Conservation (phyloP, 192 early-diverging fungal species). For the Cetraspora pellucida region DNA sequence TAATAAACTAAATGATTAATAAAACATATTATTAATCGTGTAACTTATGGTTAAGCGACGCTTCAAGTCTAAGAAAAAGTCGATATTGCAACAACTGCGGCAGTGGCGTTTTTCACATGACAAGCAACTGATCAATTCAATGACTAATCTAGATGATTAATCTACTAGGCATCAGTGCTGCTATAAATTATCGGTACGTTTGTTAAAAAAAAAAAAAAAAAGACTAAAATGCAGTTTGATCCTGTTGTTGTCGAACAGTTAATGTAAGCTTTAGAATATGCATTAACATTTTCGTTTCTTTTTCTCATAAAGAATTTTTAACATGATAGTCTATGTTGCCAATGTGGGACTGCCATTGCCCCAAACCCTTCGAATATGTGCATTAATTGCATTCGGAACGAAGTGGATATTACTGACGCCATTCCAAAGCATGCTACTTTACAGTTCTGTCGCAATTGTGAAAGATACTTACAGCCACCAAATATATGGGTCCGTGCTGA, state of each 20-base stretch:
- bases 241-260: constrained; percentile 56
- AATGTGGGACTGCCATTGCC: constrained; percentile 90
- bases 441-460: constrained; percentile 96
- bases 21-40: too few species aligned
- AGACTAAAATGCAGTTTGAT: not conserved
- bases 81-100: too few species aligned
- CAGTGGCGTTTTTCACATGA: too few species aligned
- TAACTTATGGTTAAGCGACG: too few species aligned
- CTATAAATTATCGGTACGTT: too few species aligned
- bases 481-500: constrained; percentile 85
- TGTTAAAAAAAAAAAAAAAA: too few species aligned
- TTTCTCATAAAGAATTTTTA: not conserved
- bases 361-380: constrained; percentile 99
- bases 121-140: too few species aligned
- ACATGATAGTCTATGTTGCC: constrained; percentile 72
- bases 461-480: constrained; percentile 96
- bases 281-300: not conserved
- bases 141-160: too few species aligned
- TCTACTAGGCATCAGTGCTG: too few species aligned
- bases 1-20: too few species aligned
- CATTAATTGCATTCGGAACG: constrained; percentile 94
- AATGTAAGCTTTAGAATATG: constrained; percentile 46
- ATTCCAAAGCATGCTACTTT: constrained; percentile 96
- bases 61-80: too few species aligned
- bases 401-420: constrained; percentile 98